phyloP scores from a whole-genome alignment of 140 eudicot genomes.

The Bidens hawaiensis region DNA sequence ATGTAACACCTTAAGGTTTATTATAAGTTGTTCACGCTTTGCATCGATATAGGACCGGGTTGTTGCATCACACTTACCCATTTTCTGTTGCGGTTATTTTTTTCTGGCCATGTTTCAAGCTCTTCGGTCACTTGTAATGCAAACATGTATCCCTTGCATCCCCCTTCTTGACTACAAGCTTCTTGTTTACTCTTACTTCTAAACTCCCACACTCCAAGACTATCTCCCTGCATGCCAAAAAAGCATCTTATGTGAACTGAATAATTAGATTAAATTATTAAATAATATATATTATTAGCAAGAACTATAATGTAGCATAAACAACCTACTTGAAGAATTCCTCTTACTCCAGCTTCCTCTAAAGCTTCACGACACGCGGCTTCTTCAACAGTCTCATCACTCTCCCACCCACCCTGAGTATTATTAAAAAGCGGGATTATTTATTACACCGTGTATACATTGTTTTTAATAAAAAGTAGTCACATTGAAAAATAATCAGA shows the following conservation, averaged over 20 bases:
- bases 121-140: slow-evolving; percentile 63
- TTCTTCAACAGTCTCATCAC: slow-evolving; percentile 59
- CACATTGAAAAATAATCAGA: neutral
- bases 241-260: neutral
- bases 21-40: neutral
- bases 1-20: neutral
- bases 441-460: neutral
- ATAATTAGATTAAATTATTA: too few species aligned
- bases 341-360: slow-evolving; percentile 76
- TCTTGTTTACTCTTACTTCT: slow-evolving; percentile 66
- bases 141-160: slow-evolving; percentile 67
- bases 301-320: slow-evolving; percentile 1
- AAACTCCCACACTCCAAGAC: slow-evolving; percentile 69
- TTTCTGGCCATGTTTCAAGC: slow-evolving; percentile 69
- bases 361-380: slow-evolving; percentile 73
- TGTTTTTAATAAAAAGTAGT: neutral
- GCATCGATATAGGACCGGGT: neutral
- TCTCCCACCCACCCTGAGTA: slow-evolving; percentile 76
- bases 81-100: slow-evolving; percentile 45
- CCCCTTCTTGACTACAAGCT: slow-evolving; percentile 43
- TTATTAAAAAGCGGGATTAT: neutral
- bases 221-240: slow-evolving; percentile 24
- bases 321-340: slow-evolving; percentile 42
- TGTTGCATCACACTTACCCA: slow-evolving; percentile 38
- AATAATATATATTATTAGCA: neutral